Evolutionary conservation across 345 rosid species (phyloP), one percentile per base, ranked within the genome.

Genomic region (Eucalyptus grandis): DNA sequence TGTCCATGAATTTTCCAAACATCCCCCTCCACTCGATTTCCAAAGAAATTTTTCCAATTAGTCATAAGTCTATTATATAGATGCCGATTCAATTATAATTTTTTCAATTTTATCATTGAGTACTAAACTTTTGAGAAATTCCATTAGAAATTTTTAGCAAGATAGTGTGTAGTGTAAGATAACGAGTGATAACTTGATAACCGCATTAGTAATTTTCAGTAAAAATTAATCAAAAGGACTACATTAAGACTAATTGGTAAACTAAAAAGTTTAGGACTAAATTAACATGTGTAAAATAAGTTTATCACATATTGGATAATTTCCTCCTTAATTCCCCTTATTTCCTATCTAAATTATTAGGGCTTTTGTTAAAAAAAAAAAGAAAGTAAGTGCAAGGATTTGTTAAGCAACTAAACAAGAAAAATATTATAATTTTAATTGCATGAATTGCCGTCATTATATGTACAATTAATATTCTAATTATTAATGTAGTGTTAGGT

Each of bases 51-150:
- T 22, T 24, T 56, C 14, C 3, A 0, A 24, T 24, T 4, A 56
- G 3, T 24, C 1, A 0, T 24, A 22, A 56, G 13, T 24, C 3
- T 56, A 56, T 24, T 22, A 0, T 22, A 56, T 1, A 0, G 0
- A 56, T 9, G 0, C 0, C 12, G 24, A 56, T 24, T 56, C 6
- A 53, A 8, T 21, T 8, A 53, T 53, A 8, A 21, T 19, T 53
- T 0, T 53, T 53, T 53, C 58, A 24, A 56, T 24, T 56, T 56
- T 56, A 56, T 26, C 7, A 24, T 10, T 0, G 14, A 56, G 6
- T 56, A 26, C 30, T 56, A 56, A 56, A 56, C 2, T 56, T 56
- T 24, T 24, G 13, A 13, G 2, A 24, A 56, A 9, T 56, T 56
- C 13, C 30, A 56, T 56, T 56, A 24, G 30, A 56, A 56, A 56